Evolutionary conservation across 176 grass and related monocot species (phyloP).

Genomic region (Avena sativa): DNA sequence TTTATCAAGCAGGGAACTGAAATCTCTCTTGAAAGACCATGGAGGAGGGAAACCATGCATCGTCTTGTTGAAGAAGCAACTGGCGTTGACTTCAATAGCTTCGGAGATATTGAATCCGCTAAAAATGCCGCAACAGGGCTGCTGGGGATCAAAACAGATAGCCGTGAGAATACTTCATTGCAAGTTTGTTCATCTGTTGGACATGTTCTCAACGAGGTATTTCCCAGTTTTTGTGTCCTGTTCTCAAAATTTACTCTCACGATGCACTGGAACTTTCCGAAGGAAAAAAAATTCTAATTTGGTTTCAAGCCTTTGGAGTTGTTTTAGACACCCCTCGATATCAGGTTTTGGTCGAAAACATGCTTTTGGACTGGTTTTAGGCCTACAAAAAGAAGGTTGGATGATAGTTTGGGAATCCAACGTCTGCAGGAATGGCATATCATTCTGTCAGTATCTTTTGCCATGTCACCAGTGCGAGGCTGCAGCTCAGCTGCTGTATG

Average conservation of each 20-base stretch:
- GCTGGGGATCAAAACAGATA: slow-evolving; percentile 55
- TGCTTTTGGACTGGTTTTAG: neutral
- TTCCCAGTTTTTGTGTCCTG: slow-evolving; percentile 26
- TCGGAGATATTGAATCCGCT: slow-evolving; percentile 68
- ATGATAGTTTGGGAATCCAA: slow-evolving; percentile 7
- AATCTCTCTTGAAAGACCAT: slow-evolving; percentile 89
- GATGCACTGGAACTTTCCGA: neutral
- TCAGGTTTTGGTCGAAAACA: neutral
- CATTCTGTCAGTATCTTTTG: slow-evolving; percentile 1
- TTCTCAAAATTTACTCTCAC: neutral
- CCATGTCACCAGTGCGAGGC: neutral
- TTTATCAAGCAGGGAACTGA: slow-evolving; percentile 72
- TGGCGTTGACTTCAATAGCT: slow-evolving; percentile 80
- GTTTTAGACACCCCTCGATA: slow-evolving; percentile 15
- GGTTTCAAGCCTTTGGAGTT: neutral
- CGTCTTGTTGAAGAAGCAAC: slow-evolving; percentile 92
- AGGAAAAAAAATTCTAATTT: neutral
- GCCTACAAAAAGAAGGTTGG: slow-evolving; percentile 16
- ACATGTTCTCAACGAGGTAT: slow-evolving; percentile 96
- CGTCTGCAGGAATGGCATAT: neutral
- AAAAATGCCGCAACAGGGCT: slow-evolving; percentile 65
- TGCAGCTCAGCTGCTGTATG: slow-evolving; percentile 9
- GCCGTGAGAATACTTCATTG: slow-evolving; percentile 54
- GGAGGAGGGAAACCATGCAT: slow-evolving; percentile 98
- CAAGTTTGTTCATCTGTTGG: slow-evolving; percentile 80